phyloP scores from a whole-genome alignment of 495 filamentous ascomycete genomes.

The Melanomma pulvis-pyrius region DNA sequence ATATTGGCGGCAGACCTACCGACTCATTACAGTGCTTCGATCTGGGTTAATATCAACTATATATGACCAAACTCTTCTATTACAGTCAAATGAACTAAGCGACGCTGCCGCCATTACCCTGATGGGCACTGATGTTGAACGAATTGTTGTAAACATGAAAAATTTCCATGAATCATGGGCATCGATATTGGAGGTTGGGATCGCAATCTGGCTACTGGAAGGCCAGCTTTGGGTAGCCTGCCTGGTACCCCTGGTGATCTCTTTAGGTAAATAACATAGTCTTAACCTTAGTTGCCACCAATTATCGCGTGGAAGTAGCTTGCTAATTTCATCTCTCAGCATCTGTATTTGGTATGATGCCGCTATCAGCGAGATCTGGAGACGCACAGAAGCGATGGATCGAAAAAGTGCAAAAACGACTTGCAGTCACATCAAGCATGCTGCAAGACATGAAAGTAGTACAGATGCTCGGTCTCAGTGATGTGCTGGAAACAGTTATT shows the following conservation, averaged over 20 bases:
- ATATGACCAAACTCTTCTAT: background rate
- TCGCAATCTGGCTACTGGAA: background rate
- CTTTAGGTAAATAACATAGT: too few relatives aligned
- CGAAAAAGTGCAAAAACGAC: constrained; percentile 2
- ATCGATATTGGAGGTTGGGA: background rate
- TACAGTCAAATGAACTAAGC: background rate
- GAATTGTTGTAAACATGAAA: background rate
- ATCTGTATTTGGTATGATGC: background rate
- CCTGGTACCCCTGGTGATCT: background rate
- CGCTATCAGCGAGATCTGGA: background rate
- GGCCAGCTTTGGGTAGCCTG: background rate
- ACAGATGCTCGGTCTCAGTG: background rate
- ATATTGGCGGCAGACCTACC: background rate
- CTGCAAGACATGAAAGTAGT: background rate
- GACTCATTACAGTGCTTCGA: background rate
- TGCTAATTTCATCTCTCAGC: background rate
- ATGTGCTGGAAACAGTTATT: constrained; percentile 36
- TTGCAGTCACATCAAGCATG: background rate
- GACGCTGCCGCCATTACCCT: background rate
- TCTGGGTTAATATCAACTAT: background rate
- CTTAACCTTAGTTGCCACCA: too few relatives aligned
- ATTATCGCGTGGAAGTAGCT: too few relatives aligned
- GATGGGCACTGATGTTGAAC: constrained; percentile 10
- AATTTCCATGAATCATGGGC: constrained; percentile 5
- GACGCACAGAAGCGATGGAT: constrained; percentile 1